These are phyloP conservation scores for Durio zibethinus DNA, from an alignment of 345 rosid species.

Conservation along the genomic window DNA sequence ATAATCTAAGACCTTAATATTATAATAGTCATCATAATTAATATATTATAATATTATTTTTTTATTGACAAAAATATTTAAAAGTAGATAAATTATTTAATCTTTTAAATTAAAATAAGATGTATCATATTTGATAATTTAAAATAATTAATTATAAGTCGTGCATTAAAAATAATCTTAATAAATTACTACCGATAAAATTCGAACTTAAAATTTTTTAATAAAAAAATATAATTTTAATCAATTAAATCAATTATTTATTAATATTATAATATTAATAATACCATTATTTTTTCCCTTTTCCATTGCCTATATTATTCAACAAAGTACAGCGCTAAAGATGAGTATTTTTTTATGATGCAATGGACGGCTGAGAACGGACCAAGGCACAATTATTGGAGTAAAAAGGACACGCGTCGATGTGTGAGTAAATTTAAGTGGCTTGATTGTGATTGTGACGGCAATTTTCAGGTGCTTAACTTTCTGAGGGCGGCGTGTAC, in stretches of 20 bases:
- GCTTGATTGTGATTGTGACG: neutral
- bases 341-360: neutral
- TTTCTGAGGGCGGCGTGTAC: slow-evolving; percentile 13
- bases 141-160: too few species aligned
- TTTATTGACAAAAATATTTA: too few species aligned
- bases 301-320: neutral
- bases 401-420: slow-evolving; percentile 6
- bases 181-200: too few species aligned
- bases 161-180: too few species aligned
- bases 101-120: too few species aligned
- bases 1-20: neutral
- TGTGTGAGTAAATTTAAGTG: neutral
- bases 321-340: slow-evolving; percentile 12
- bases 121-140: too few species aligned
- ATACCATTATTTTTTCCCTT: neutral
- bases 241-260: too few species aligned
- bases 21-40: neutral
- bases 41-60: neutral
- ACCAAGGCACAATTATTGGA: slow-evolving; percentile 14
- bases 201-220: too few species aligned
- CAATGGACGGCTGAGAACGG: slow-evolving; percentile 17
- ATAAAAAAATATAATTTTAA: too few species aligned
- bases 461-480: slow-evolving; percentile 20
- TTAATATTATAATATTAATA: neutral
- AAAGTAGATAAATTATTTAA: too few species aligned